Evolutionary conservation across 2,329 filamentous ascomycete genomes (phyloP), one percentile per base, ranked within the genome.

Genomic region (Diaporthe amygdali): DNA sequence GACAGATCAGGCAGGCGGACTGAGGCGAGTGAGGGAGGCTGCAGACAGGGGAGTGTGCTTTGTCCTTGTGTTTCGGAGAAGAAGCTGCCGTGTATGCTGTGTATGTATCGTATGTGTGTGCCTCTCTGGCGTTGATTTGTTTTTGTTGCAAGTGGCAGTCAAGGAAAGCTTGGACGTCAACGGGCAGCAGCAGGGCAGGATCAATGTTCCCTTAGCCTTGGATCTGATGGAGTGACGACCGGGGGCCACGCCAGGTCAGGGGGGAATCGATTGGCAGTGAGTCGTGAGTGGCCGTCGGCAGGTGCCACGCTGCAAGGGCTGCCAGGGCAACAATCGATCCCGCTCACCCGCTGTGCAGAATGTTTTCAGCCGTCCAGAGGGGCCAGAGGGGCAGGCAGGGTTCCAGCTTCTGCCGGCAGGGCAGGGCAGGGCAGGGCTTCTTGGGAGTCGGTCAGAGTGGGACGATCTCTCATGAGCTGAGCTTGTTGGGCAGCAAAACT

Each of bases 101-200:
- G 68, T 64, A 55, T 32, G 22, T 49, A 30, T 51, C 25, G 22
- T 22, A 14, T 49, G 47, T 56, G 20, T 32, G 39, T 25, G 10
- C 27, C 22, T 34, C 49, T 52, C n/a, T 59, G 68, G 39, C 10
- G 46, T 52, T 41, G 30, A 32, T 49, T 67, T 68, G 63, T 68
- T 71, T 71, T 71, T 51, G 54, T 64, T 41, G 55, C 49, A 30
- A 68, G 52, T 27, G 30, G 15, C 41, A 27, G 46, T 64, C 54
- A 47, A 52, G 41, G 63, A 68, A 71, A 68, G 63, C 69, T 71
- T 61, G 64, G 44, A 59, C 64, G 56, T 49, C 32, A 37, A 61
- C 61, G 32, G 59, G 61, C 68, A 66, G 49, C 69, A 39, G 59
- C 59, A 70, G 44, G 39, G 30, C 66, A 68, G 25, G 41, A 30